Evolutionary conservation across 352 stramenopile species (phyloP).

Genomic region (Phytophthora macrochlamydospora): DNA sequence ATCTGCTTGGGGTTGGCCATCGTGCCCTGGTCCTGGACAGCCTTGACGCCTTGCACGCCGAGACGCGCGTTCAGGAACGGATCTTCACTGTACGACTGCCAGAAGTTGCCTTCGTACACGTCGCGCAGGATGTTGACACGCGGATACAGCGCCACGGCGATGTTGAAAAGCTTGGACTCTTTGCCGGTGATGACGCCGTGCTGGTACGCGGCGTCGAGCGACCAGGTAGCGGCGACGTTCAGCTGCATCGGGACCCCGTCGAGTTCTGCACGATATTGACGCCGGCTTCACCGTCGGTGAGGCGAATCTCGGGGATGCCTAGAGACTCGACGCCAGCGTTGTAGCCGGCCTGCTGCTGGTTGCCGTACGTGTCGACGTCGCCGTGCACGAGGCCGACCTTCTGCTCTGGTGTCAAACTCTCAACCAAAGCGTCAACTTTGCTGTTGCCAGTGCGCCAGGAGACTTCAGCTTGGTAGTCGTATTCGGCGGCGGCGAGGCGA

Average conservation of each 20-base stretch:
- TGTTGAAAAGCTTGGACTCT: constrained; percentile 38
- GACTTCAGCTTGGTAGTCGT: constrained; percentile 28
- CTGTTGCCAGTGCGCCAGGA: constrained; percentile 34
- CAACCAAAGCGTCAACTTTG: constrained; percentile 37
- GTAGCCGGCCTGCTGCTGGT: constrained; percentile 39
- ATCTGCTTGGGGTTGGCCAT: constrained; percentile 42
- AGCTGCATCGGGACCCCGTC: constrained; percentile 31
- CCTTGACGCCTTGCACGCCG: constrained; percentile 27
- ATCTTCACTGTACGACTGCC: constrained; percentile 42
- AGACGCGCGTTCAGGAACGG: constrained; percentile 37
- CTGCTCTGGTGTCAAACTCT: constrained; percentile 29
- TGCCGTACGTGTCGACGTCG: constrained; percentile 23
- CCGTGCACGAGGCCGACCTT: constrained; percentile 37
- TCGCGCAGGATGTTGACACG: constrained; percentile 42
- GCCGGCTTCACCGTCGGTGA: constrained; percentile 33
- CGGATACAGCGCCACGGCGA: constrained; percentile 28
- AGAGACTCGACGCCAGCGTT: constrained; percentile 26
- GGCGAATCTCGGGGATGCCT: constrained; percentile 27
- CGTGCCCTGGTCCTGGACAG: constrained; percentile 30
- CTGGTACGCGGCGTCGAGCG: constrained; percentile 30
- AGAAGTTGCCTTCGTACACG: constrained; percentile 29
- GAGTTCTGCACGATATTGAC: constrained; percentile 41
- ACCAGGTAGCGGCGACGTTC: constrained; percentile 37
- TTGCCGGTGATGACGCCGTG: constrained; percentile 39
- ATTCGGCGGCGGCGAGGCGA: constrained; percentile 20